phyloP scores from a whole-genome alignment of 768 basidiomycete genomes.

The Kwoniella newhampshirensis region DNA sequence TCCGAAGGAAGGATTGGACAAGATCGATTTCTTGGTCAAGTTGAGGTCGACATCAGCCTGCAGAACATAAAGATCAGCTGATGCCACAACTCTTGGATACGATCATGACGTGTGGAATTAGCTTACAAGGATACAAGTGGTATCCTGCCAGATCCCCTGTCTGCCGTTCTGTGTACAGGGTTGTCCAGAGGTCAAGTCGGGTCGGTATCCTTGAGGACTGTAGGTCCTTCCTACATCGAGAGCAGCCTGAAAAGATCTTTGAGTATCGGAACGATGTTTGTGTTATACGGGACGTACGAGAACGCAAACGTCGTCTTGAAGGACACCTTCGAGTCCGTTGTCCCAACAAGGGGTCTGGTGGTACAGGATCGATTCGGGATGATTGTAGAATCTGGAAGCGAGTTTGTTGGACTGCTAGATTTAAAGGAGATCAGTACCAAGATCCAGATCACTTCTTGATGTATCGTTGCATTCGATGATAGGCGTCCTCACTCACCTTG shows the following conservation, averaged over 20 bases:
- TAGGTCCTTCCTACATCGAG: constrained; percentile 9
- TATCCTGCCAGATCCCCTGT: constrained; percentile 16
- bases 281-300: constrained; percentile 17
- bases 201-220: constrained; percentile 2
- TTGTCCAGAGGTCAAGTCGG: not conserved
- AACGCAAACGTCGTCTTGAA: constrained; percentile 29
- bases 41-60: constrained; percentile 10
- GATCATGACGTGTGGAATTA: not conserved
- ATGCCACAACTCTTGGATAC: not conserved
- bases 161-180: constrained; percentile 13
- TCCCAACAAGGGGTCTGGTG: constrained; percentile 31
- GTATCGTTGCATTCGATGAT: not conserved
- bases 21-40: constrained; percentile 8
- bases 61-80: not conserved
- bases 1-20: constrained; percentile 1
- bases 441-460: not conserved
- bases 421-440: not conserved
- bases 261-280: not conserved
- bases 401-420: constrained; percentile 17
- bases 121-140: constrained; percentile 20
- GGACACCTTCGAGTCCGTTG: constrained; percentile 25
- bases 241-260: not conserved
- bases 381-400: constrained; percentile 18
- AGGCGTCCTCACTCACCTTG: constrained; percentile 11
- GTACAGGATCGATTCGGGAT: constrained; percentile 13